Evolutionary conservation across 78 protist species (phyloP), one percentile per base, ranked within the genome.

Genomic region (slime mould (Dictyostelium discoideum)): DNA sequence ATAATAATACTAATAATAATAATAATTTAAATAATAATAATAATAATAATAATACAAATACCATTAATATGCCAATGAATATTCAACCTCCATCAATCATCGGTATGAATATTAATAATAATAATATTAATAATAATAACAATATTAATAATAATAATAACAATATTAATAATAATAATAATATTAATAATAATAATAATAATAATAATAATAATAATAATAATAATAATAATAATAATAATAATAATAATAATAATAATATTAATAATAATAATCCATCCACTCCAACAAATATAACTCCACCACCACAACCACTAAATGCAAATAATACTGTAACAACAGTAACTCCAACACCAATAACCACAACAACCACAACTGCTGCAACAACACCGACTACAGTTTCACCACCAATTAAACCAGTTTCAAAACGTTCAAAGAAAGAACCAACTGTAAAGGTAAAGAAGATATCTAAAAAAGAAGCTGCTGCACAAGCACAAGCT

Each of bases 401-500:
- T 20, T 22, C 40, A 29, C 85, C 60, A n/a, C 60, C 85, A 37
- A 44, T 50, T 44, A 44, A 44, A 39, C 89, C 89, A 16, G 69
- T 32, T 20, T 22, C 81, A 13, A 39, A 67, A 85, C 37, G 50
- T 26, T 67, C 76, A n/a, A 67, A 67, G 32, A 67, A 67, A 67
- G 76, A 67, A 24, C 76, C 76, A 67, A 16, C 65, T 54, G 72
- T 42, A 32, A 85, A 85, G 24, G 32, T 46, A 26, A 76, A 37
- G 37, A 76, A 76, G 14, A 16, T 37, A 2, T 76, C 82, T 76
- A 29, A 37, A 76, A 76, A 76, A 76, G 82, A 76, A 65, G 65
- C 79, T 63, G 78, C 79, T 8, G 79, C 89, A 3, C 77, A 29
- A 18, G 89, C 89, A 24, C 63, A 72, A 4, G 82, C 89, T 8